Evolutionary conservation across 2,329 filamentous ascomycete genomes (phyloP), one percentile per base, ranked within the genome.

Genomic region (Verticillium nonalfalfae): DNA sequence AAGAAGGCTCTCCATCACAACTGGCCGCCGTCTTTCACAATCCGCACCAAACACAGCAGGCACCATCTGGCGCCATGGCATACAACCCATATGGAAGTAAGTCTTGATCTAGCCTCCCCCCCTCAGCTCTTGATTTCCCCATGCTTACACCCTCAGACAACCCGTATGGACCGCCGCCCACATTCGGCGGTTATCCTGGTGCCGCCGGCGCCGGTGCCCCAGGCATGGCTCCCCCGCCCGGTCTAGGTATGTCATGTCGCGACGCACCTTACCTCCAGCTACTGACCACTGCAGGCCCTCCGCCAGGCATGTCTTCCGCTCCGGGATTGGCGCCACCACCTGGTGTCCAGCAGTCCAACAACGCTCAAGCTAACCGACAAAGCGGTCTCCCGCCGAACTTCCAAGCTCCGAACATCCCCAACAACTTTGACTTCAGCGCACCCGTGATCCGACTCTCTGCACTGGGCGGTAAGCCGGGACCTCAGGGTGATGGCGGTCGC

Each of bases 351-450:
- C 89, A 90, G 80, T 81, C 86, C 71, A 90, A 85, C 75, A 81
- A 82, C 73, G 83, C 88, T 69, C 90, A 91, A 79, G 85, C 90
- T 78, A 90, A 88, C 79, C 88, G 90, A 80, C 90, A 90, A 73
- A 90, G 85, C 75, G 88, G 86, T 70, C 87, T 96, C 66, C 92
- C 91, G 64, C 80, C 88, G 62, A 91, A 87, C 75, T 97, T 97
- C 77, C 91, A 96, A 79, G 87, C 92, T 57, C 93, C 94, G 10
- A 81, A 90, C 58, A 97, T 95, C 72, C 91, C 97, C 84, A 93
- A 94, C 59, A 96, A 96, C 74, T 97, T 99, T 81, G 97, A 99
- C 79, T 97, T 98, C 80, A 96, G 91, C 71, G 95, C 95, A 39
- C 93, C 94, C 61, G 93, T 98, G 63, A 98, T 99, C 71, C 90